Evolutionary conservation across 148 eudicot genomes (phyloP).

Genomic region (Chenopodium album): DNA sequence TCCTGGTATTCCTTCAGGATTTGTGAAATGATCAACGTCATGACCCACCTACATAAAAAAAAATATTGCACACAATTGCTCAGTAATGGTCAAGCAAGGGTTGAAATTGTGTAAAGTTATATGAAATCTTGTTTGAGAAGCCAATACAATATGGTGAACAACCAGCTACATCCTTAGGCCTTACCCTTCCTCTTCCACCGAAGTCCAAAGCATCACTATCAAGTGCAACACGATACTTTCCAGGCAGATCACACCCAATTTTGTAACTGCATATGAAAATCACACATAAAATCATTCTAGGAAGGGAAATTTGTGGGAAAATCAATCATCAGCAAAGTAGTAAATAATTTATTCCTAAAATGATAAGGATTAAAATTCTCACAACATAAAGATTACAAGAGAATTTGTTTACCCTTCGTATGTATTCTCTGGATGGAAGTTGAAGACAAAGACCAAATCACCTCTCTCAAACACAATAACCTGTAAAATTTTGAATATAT

Average conservation of each 20-base stretch:
- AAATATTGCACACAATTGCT: background rate
- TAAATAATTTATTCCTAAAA: background rate
- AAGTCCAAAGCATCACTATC: constrained; percentile 94
- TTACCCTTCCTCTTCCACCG: constrained; percentile 97
- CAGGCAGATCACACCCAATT: constrained; percentile 97
- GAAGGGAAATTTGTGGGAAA: background rate
- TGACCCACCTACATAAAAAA: constrained; percentile 68
- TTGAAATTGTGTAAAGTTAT: background rate
- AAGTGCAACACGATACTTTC: constrained; percentile 91
- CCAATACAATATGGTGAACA: background rate
- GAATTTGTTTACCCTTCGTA: constrained; percentile 69
- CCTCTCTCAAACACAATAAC: constrained; percentile 97
- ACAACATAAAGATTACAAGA: background rate
- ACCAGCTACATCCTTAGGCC: constrained; percentile 5
- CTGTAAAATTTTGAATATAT: constrained; percentile 37
- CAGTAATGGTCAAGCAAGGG: background rate
- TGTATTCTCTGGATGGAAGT: constrained; percentile 82
- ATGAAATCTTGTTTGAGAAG: background rate
- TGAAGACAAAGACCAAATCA: constrained; percentile 90
- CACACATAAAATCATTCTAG: background rate
- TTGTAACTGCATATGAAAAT: constrained; percentile 57
- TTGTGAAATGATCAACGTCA: constrained; percentile 86
- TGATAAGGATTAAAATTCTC: background rate
- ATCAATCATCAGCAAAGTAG: background rate
- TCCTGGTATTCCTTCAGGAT: constrained; percentile 94